A percentile compares a stretch with the other conserved stretches of the same genome.
These are phyloP conservation scores for Pochonia chlamydosporia DNA, from an alignment of 2,329 filamentous ascomycete genomes.

Conservation along the genomic window DNA sequence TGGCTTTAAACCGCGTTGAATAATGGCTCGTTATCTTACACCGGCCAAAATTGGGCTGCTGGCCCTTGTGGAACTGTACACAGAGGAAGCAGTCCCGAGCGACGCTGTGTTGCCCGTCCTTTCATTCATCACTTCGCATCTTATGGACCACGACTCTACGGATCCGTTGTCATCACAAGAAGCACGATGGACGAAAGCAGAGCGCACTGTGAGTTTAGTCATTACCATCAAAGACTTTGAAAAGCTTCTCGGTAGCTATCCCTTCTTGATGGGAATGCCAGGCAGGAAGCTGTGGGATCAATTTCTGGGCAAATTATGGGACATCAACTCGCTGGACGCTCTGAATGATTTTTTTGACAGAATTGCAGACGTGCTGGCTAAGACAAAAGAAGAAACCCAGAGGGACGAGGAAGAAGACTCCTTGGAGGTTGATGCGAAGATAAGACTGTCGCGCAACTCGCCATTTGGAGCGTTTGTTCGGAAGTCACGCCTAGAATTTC, in stretches of 20 bases:
- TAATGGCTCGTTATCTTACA: constrained; percentile 79
- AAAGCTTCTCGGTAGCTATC: constrained; percentile 45
- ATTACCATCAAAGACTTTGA: constrained; percentile 55
- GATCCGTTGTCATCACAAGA: constrained; percentile 20
- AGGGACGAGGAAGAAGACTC: constrained; percentile 38
- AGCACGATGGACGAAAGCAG: constrained; percentile 41
- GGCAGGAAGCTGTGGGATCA: constrained; percentile 83
- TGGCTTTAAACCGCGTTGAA: neutral
- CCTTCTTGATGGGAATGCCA: constrained; percentile 53
- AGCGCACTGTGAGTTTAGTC: constrained; percentile 45
- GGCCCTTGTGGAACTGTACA: constrained; percentile 75
- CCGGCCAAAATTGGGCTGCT: constrained; percentile 82
- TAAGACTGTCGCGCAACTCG: constrained; percentile 65
- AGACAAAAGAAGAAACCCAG: constrained; percentile 55
- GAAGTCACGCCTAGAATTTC: constrained; percentile 72
- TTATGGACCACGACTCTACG: constrained; percentile 45
- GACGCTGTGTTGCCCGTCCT: constrained; percentile 69
- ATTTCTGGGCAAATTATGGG: constrained; percentile 77
- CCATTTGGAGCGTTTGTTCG: constrained; percentile 79
- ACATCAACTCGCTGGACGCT: constrained; percentile 72
- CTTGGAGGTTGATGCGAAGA: constrained; percentile 37
- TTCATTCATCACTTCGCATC: constrained; percentile 69
- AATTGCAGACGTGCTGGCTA: constrained; percentile 52
- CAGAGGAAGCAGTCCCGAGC: constrained; percentile 61
- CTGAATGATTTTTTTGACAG: constrained; percentile 70